A percentile compares a stretch with the other conserved stretches of the same genome.
phyloP scores from a whole-genome alignment of 805 yeast species.

The Zygosaccharomyces siamensis region DNA sequence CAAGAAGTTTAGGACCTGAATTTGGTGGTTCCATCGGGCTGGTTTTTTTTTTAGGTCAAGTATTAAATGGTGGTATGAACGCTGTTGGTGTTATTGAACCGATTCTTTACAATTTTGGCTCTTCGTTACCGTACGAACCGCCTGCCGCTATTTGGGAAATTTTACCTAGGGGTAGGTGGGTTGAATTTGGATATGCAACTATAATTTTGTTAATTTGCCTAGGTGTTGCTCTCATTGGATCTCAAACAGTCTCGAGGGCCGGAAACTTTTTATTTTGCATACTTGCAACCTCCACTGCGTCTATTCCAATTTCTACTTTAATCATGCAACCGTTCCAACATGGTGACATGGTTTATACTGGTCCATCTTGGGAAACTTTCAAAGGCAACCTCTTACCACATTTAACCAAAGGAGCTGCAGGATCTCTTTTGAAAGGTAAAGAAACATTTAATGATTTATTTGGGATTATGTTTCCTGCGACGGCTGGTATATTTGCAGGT shows the following conservation, averaged over 20 bases:
- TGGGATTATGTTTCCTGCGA: slow-evolving; percentile 96
- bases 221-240: slow-evolving; percentile 71
- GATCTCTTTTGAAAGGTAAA: slow-evolving; percentile 54
- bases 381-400: slow-evolving; percentile 65
- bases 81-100: slow-evolving; percentile 97
- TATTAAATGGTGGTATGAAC: slow-evolving; percentile 83
- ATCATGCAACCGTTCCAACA: slow-evolving; percentile 60
- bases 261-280: slow-evolving; percentile 70
- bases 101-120: slow-evolving; percentile 70
- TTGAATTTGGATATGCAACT: slow-evolving; percentile 69
- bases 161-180: slow-evolving; percentile 67
- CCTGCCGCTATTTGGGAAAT: slow-evolving; percentile 39
- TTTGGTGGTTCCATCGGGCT: slow-evolving; percentile 97
- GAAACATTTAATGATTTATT: slow-evolving; percentile 83
- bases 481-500: slow-evolving; percentile 98
- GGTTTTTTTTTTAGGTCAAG: slow-evolving; percentile 92
- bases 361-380: slow-evolving; percentile 66
- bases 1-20: slow-evolving; percentile 93
- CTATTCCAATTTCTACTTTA: slow-evolving; percentile 75
- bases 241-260: slow-evolving; percentile 73
- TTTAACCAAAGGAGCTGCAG: slow-evolving; percentile 89
- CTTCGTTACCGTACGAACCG: slow-evolving; percentile 43
- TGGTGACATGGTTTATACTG: slow-evolving; percentile 54
- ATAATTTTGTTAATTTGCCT: slow-evolving; percentile 65
- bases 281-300: slow-evolving; percentile 63